These are phyloP conservation scores for Monascus ruber DNA, from an alignment of 2,329 filamentous ascomycete genomes.

Conservation along the genomic window DNA sequence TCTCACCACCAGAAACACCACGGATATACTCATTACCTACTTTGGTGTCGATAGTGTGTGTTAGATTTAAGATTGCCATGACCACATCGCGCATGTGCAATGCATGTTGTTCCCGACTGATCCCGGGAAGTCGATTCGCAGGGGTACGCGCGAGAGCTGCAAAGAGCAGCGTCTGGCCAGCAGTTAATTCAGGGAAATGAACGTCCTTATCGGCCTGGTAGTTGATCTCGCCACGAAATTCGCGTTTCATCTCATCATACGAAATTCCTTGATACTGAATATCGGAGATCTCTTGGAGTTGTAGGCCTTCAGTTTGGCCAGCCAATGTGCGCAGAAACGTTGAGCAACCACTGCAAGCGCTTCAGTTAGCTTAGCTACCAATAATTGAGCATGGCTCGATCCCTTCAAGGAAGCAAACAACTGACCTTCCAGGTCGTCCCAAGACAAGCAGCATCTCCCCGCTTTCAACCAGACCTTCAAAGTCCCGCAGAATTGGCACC, in stretches of 20 bases:
- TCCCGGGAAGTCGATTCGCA: constrained; percentile 23
- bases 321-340: constrained; percentile 77
- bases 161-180: constrained; percentile 67
- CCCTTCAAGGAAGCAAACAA: not conserved
- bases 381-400: not conserved
- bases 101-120: constrained; percentile 34
- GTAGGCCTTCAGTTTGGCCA: constrained; percentile 72
- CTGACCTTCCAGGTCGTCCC: constrained; percentile 35
- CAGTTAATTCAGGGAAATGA: constrained; percentile 65
- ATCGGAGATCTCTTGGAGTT: constrained; percentile 56
- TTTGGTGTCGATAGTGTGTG: constrained; percentile 40
- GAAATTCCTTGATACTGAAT: constrained; percentile 65
- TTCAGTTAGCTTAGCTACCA: constrained; percentile 1
- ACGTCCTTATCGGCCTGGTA: constrained; percentile 77
- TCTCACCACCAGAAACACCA: constrained; percentile 48
- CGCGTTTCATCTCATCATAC: constrained; percentile 61
- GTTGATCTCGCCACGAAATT: constrained; percentile 73
- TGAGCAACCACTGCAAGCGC: constrained; percentile 45
- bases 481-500: constrained; percentile 51
- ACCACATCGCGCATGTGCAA: constrained; percentile 39
- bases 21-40: constrained; percentile 44
- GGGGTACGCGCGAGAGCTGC: constrained; percentile 53
- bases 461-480: constrained; percentile 49
- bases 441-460: constrained; percentile 47
- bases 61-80: constrained; percentile 44